These are phyloP conservation scores for Sporothrix brunneoviolacea DNA, from an alignment of 2,329 filamentous ascomycete genomes.

Conservation along the genomic window DNA sequence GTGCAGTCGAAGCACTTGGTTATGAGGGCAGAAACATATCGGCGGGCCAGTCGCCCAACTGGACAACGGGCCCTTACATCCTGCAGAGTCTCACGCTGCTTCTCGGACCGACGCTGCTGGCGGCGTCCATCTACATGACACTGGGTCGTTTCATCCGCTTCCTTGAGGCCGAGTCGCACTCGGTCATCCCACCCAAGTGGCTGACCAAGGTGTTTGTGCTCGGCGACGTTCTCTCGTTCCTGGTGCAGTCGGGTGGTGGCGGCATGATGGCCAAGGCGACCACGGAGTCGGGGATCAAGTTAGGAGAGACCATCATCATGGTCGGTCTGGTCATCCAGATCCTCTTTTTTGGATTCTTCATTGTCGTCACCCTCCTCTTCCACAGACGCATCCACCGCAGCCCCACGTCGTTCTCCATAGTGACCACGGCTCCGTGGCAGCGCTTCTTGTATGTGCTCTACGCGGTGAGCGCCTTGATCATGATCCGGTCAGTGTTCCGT, in stretches of 20 bases:
- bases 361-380: slow-evolving; percentile 1
- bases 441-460: slow-evolving; percentile 19
- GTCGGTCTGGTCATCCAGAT: slow-evolving; percentile 42
- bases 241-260: slow-evolving; percentile 35
- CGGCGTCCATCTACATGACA: slow-evolving; percentile 46
- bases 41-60: slow-evolving; percentile 14
- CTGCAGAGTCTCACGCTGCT: slow-evolving; percentile 38
- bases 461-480: slow-evolving; percentile 24
- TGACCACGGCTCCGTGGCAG: too few relatives aligned
- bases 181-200: slow-evolving; percentile 30
- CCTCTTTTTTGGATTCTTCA: slow-evolving; percentile 40
- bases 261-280: slow-evolving; percentile 26
- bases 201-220: slow-evolving; percentile 42
- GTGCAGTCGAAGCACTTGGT: slow-evolving; percentile 11
- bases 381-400: slow-evolving; percentile 2
- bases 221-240: slow-evolving; percentile 39
- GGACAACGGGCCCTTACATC: slow-evolving; percentile 31
- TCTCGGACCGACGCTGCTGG: slow-evolving; percentile 40
- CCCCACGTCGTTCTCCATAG: too few relatives aligned
- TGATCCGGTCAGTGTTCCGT: slow-evolving; percentile 31
- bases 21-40: slow-evolving; percentile 19
- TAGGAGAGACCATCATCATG: slow-evolving; percentile 40
- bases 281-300: slow-evolving; percentile 13
- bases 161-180: slow-evolving; percentile 24
- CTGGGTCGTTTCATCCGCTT: slow-evolving; percentile 38